phyloP scores from a whole-genome alignment of 495 filamentous ascomycete species.

The Ascodesmis nigricans region DNA sequence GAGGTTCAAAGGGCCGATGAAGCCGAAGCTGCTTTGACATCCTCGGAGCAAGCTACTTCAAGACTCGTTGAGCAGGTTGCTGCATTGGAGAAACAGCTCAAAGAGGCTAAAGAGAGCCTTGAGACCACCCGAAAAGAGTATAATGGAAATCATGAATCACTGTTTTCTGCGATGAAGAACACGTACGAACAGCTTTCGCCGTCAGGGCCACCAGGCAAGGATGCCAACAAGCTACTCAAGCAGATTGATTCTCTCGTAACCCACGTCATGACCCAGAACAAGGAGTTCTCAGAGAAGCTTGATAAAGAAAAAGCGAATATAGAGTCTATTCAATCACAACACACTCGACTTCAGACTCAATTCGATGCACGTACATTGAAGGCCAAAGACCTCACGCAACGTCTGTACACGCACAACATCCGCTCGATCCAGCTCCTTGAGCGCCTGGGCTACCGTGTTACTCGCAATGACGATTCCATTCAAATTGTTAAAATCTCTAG shows the following conservation, averaged over 20 bases:
- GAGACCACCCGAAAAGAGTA: constrained; percentile 29
- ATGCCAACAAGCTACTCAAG: constrained; percentile 6
- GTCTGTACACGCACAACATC: constrained; percentile 56
- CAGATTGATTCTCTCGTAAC: constrained; percentile 13
- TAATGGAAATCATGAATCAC: constrained; percentile 15
- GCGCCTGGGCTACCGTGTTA: constrained; percentile 57
- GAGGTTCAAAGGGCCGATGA: constrained; percentile 21
- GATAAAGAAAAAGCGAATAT: constrained; percentile 37
- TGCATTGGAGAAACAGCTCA: constrained; percentile 21
- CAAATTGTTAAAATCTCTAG: constrained; percentile 46
- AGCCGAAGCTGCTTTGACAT: constrained; percentile 12
- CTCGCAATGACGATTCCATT: constrained; percentile 43
- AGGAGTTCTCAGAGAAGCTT: constrained; percentile 27
- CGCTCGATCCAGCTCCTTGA: constrained; percentile 59
- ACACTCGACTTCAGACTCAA: constrained; percentile 35
- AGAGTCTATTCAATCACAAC: constrained; percentile 35
- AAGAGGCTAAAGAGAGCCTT: constrained; percentile 37
- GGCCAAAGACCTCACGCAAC: constrained; percentile 61
- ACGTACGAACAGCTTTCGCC: constrained; percentile 8
- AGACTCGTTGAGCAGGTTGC: constrained; percentile 7
- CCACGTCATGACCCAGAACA: constrained; percentile 15
- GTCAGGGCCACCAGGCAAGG: constrained; percentile 9
- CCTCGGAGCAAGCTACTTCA: constrained; percentile 7
- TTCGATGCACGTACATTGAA: constrained; percentile 41
- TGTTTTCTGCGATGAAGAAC: constrained; percentile 24